These are phyloP conservation scores for Triticum dicoccoides DNA, from an alignment of 176 grass and related monocot species.

Conservation along the genomic window DNA sequence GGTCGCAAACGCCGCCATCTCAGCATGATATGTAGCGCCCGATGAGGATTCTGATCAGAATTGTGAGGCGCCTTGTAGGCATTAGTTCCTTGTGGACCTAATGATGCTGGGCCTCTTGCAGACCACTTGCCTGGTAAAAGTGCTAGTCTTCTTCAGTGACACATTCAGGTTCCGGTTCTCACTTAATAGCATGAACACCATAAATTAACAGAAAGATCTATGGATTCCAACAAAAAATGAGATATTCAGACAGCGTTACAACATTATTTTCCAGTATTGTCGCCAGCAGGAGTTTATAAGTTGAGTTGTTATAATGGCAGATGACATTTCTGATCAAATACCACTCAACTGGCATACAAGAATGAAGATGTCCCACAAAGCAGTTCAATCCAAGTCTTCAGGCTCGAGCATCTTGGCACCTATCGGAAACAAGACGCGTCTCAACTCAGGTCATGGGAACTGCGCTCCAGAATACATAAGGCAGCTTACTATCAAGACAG, in stretches of 20 bases:
- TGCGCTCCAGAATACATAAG: slow-evolving; percentile 81
- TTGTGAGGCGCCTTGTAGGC: neutral
- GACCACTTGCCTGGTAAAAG: slow-evolving; percentile 60
- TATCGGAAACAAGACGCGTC: slow-evolving; percentile 1
- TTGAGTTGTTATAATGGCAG: too few relatives aligned
- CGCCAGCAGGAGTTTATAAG: neutral
- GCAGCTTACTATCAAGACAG: slow-evolving; percentile 66
- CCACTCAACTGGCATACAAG: too few relatives aligned
- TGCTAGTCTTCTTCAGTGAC: neutral
- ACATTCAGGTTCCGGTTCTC: neutral
- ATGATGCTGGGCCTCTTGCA: slow-evolving; percentile 62
- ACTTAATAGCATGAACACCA: neutral
- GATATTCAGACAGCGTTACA: neutral
- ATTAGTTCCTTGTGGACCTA: slow-evolving; percentile 63
- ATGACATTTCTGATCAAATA: too few relatives aligned
- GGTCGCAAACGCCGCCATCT: neutral
- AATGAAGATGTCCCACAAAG: too few relatives aligned
- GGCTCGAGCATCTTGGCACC: too few relatives aligned
- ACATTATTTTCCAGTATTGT: neutral
- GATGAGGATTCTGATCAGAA: slow-evolving; percentile 41
- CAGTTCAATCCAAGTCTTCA: too few relatives aligned
- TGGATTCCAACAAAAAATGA: neutral
- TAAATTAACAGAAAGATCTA: neutral
- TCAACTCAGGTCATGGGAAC: slow-evolving; percentile 71
- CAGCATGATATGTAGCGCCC: neutral